Base-by-base conservation (phyloP, 306 rosid genomes). In the Cicer pinnatifidum region DNA sequence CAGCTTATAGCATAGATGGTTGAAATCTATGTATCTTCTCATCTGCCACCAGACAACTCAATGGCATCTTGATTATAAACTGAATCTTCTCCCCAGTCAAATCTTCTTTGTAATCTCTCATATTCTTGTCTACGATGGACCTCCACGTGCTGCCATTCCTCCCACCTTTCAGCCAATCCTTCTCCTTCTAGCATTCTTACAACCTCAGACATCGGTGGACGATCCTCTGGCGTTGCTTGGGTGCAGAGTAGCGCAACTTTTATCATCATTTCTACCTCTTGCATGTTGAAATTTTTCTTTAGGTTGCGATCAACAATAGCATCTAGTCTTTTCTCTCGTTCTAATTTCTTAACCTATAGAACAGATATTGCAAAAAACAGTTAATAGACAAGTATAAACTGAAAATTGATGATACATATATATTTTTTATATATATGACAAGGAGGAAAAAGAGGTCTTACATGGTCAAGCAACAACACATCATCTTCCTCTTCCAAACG, bases 121-220 rank as follows among this genome's bases (percentile, higher is more conserved):
- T 88, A 87, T 78, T 95, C 97, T 80, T 91, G 89, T 83, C 97
- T 86, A 19, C 99, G 89, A 58, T 78, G 86, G 67, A 95, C 97
- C 83, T 95, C 99, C 56, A 90, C 89, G 50, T 81, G 85, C 82
- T 91, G 99, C 99, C 99, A 95, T 72, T 91, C 97, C 75, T 95
- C 97, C 99, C 99, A 95, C 82, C 97, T 80, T 89, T 95, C 97
- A 8, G 99, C 99, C 57, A 95, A 92, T 19, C 99, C 99, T 82
- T 95, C 99, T 44, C 97, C 99, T 83, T 95, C 99, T 9, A 95
- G 86, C 99, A 91, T 95, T 75, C 97, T 87, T 33, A 95, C 99
- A 40, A 95, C 97, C 84, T 95, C 96, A 0, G 99, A 91, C 99
- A 95, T 95, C 3, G 83, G 81, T 6, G 97, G 99, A 54, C 99